A percentile compares a stretch with the other conserved stretches of the same genome.
phyloP scores from a whole-genome alignment of 163 green algal species.

The Scenedesmus sp. region DNA sequence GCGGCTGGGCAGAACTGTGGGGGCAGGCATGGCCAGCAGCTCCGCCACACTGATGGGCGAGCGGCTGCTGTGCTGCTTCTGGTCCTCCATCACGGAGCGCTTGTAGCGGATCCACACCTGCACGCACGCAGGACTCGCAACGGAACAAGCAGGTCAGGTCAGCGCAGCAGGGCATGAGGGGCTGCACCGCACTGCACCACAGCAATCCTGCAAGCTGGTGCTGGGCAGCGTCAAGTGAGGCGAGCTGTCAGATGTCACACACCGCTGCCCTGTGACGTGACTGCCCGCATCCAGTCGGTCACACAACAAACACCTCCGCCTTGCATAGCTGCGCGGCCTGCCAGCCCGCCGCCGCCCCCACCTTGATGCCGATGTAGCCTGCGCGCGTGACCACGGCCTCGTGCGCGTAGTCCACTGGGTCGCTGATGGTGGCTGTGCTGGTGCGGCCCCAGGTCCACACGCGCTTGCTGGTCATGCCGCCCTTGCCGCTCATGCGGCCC shows the following conservation, averaged over 20 bases:
- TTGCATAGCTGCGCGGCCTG: neutral
- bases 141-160: neutral
- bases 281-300: neutral
- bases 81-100: constrained; percentile 1
- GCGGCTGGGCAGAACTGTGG: constrained; percentile 11
- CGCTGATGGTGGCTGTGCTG: neutral
- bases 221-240: neutral
- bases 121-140: neutral
- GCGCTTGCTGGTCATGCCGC: constrained; percentile 41
- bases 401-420: constrained; percentile 51
- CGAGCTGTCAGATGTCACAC: neutral
- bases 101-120: constrained; percentile 52
- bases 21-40: constrained; percentile 22
- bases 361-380: constrained; percentile 46
- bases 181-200: neutral
- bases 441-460: constrained; percentile 44
- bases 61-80: constrained; percentile 6
- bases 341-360: neutral
- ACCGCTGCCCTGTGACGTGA: neutral
- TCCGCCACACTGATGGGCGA: neutral
- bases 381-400: constrained; percentile 26
- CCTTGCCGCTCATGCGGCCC: constrained; percentile 45
- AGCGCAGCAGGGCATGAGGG: too few relatives aligned
- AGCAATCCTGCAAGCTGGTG: neutral
- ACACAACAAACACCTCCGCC: neutral